Evolutionary conservation across 2,329 filamentous ascomycete genomes (phyloP).

Genomic region (Laburnicola sp.): DNA sequence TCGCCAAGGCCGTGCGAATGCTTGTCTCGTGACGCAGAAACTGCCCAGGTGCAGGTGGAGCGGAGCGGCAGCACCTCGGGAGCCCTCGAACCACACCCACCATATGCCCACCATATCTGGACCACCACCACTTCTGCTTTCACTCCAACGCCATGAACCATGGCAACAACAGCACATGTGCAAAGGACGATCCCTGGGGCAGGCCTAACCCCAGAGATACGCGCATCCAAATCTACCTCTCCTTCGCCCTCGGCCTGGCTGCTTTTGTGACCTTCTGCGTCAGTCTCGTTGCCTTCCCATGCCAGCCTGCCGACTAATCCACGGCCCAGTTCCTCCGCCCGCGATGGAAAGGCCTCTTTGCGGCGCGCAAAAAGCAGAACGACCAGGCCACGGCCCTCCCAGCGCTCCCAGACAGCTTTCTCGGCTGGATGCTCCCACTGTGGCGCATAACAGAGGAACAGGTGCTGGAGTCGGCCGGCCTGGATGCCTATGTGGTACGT

Average conservation of each 20-base stretch:
- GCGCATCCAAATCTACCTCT: conserved; percentile 69
- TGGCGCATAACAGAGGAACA: conserved; percentile 87
- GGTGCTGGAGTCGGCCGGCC: conserved; percentile 82
- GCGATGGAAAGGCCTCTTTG: conserved; percentile 88
- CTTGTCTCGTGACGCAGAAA: conserved; percentile 16
- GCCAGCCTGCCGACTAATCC: conserved; percentile 27
- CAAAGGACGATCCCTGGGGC: conserved; percentile 36
- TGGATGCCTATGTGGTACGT: conserved; percentile 89
- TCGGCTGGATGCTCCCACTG: conserved; percentile 90
- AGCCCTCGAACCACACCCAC: background rate
- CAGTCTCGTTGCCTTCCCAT: conserved; percentile 37
- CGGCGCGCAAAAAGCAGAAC: conserved; percentile 79
- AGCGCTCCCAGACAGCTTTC: conserved; percentile 77
- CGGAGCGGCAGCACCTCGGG: conserved; percentile 6
- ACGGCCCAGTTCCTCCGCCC: conserved; percentile 73
- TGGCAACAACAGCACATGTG: conserved; percentile 21
- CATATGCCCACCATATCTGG: too few species aligned
- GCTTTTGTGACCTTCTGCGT: conserved; percentile 80
- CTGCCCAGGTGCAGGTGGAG: too few species aligned
- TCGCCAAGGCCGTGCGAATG: conserved; percentile 29
- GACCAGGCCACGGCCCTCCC: conserved; percentile 70
- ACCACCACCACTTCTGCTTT: background rate
- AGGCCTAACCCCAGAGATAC: conserved; percentile 50
- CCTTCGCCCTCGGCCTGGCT: conserved; percentile 67
- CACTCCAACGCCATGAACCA: conserved; percentile 23